Evolutionary conservation across 1,284 basidiomycete genomes (phyloP).

Genomic region (Trichosporon faecale): DNA sequence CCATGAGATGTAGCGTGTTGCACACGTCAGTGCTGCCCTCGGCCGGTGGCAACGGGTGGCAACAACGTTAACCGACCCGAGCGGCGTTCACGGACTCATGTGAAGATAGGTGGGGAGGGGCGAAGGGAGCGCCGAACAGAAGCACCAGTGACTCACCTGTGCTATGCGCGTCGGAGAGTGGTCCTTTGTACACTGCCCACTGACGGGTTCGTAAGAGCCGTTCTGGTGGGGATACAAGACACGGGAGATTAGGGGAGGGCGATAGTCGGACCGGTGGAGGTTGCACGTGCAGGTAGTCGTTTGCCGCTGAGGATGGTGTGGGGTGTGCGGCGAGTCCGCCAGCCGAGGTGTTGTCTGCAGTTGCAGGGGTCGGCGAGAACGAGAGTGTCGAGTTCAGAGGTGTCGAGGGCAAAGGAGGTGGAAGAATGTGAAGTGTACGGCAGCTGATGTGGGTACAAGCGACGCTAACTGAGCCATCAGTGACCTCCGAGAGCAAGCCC

Average conservation of each 20-base stretch:
- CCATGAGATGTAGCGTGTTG: not conserved
- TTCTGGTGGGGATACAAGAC: not conserved
- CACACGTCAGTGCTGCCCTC: slow-evolving; percentile 4
- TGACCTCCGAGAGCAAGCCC: not conserved
- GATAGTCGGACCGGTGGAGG: slow-evolving; percentile 1
- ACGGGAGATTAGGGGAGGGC: not conserved
- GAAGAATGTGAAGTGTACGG: not conserved
- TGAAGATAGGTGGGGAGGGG: not conserved
- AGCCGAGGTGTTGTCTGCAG: not conserved
- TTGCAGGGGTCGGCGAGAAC: not conserved
- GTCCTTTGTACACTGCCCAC: not conserved
- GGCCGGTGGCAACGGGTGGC: slow-evolving; percentile 4
- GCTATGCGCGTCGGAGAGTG: slow-evolving; percentile 1
- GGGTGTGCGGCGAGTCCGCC: not conserved
- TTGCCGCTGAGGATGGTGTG: not conserved
- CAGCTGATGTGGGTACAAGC: not conserved
- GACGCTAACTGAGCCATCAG: not conserved
- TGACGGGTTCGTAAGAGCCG: not conserved
- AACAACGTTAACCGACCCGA: not conserved
- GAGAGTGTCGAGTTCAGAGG: not conserved
- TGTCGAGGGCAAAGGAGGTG: not conserved
- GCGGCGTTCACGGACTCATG: not conserved
- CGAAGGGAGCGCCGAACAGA: not conserved
- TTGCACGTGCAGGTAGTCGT: slow-evolving; percentile 3
- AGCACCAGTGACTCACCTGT: not conserved